phyloP scores from a whole-genome alignment of 345 rosid genomes.

The Anacardium occidentale region DNA sequence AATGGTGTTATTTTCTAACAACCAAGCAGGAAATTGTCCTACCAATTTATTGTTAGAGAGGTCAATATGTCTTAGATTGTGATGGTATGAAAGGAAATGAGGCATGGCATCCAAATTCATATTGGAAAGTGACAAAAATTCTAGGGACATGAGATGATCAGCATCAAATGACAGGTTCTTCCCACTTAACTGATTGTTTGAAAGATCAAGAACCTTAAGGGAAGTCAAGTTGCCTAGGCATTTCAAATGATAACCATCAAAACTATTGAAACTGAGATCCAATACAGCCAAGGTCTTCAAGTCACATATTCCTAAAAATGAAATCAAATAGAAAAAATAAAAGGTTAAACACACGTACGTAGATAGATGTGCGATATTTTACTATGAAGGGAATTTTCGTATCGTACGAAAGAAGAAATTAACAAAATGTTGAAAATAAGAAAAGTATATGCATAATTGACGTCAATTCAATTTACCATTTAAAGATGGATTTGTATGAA shows the following conservation, averaged over 20 bases:
- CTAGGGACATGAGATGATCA: not conserved
- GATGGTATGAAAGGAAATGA: not conserved
- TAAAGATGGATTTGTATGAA: too few relatives aligned
- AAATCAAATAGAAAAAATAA: not conserved
- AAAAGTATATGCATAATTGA: too few relatives aligned
- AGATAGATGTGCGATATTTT: too few relatives aligned
- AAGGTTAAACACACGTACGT: too few relatives aligned
- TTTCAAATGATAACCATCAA: constrained; percentile 6
- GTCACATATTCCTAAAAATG: not conserved
- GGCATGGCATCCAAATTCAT: not conserved
- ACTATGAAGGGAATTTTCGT: too few relatives aligned
- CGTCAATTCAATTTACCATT: too few relatives aligned
- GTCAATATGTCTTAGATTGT: not conserved
- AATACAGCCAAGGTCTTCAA: not conserved
- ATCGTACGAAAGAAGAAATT: too few relatives aligned
- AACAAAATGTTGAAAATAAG: too few relatives aligned
- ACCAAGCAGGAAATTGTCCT: not conserved
- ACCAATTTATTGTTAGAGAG: not conserved
- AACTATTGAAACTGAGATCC: not conserved
- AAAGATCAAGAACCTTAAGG: constrained; percentile 17
- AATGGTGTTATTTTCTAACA: not conserved
- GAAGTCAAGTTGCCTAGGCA: constrained; percentile 12
- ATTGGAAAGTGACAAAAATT: not conserved
- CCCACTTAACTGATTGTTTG: constrained; percentile 1
- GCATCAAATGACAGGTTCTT: not conserved